Percentiles rank a stretch among this genome's conserved stretches.
These are phyloP conservation scores for Sparassis latifolia DNA, from an alignment of 1,284 basidiomycete genomes.

Conservation along the genomic window DNA sequence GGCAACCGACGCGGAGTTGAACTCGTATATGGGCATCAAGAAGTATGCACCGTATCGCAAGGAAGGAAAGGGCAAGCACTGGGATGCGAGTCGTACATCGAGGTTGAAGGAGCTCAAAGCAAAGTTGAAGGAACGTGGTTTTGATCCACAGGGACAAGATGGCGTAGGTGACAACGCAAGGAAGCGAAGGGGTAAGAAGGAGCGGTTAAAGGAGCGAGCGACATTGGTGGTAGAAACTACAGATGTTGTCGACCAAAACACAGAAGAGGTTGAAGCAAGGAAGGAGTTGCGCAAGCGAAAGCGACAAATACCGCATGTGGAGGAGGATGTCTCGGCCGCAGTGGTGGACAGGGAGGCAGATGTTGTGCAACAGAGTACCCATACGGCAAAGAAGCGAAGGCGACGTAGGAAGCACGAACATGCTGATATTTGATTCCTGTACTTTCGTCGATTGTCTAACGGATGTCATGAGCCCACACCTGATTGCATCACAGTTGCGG, in stretches of 20 bases:
- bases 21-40: constrained; percentile 85
- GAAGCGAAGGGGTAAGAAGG: constrained; percentile 74
- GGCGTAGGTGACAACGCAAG: constrained; percentile 31
- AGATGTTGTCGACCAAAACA: not conserved
- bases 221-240: not conserved
- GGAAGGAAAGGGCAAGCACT: constrained; percentile 37
- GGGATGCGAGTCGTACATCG: constrained; percentile 60
- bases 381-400: not conserved
- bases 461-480: too few species aligned
- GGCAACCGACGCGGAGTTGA: constrained; percentile 91
- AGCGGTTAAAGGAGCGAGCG: constrained; percentile 48
- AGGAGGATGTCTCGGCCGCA: not conserved
- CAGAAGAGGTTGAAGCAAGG: not conserved
- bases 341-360: not conserved
- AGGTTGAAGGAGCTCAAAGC: constrained; percentile 63
- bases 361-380: not conserved
- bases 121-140: constrained; percentile 21
- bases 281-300: not conserved
- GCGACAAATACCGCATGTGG: not conserved
- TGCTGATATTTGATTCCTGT: not conserved
- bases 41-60: constrained; percentile 86
- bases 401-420: not conserved
- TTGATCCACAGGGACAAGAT: constrained; percentile 5
- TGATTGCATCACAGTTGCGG: too few species aligned
- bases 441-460: too few species aligned